Base-by-base conservation (phyloP, 805 yeast species). In the Scheffersomyces stipitis region DNA sequence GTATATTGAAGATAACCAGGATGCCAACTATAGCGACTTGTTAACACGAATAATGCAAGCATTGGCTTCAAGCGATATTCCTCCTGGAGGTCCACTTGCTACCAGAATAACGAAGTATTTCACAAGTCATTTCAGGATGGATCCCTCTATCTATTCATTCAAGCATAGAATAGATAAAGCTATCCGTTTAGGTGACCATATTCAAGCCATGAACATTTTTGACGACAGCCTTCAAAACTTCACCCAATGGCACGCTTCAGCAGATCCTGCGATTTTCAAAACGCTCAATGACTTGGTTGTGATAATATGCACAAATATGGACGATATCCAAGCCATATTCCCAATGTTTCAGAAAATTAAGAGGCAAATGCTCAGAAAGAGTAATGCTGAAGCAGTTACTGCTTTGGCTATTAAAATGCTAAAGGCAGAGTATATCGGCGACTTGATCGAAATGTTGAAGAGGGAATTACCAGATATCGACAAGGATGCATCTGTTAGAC, bases 251-350 rank as follows among this genome's bases (percentile, higher is more conserved):
- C 27, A 46, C 2, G 29, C 38, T 7, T 48, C 42, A 20, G 36
- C 42, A 12, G 56, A 60, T 56, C 69, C 74, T 1, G 58, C 59
- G n/a, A 44, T 76, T 2, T 64, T 61, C 40, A 52, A 62, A 4
- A 61, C 75, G 0, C 56, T 81, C 40, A 68, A 69, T 48, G 60
- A 70, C 12, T 70, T 77, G 44, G 62, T 78, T 7, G 43, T 71
- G 17, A 44, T 64, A 0, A 34, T 60, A 6, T 60, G 69, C 16
- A 39, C 55, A 4, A 58, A 66, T 23, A 56, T 66, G 36, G 42
- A 33, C 8, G 46, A 49, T 17, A 46, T 62, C 10, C 37, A 41
- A 10, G 52, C 44, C 4, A 43, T 62, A 1, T 69, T 67, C 41
- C 56, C 59, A 4, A 49, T 51, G 6, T 67, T 67, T 53, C 55